Evolutionary conservation across 106 monocot species (phyloP).

Genomic region (Xerophyta viscosa): DNA sequence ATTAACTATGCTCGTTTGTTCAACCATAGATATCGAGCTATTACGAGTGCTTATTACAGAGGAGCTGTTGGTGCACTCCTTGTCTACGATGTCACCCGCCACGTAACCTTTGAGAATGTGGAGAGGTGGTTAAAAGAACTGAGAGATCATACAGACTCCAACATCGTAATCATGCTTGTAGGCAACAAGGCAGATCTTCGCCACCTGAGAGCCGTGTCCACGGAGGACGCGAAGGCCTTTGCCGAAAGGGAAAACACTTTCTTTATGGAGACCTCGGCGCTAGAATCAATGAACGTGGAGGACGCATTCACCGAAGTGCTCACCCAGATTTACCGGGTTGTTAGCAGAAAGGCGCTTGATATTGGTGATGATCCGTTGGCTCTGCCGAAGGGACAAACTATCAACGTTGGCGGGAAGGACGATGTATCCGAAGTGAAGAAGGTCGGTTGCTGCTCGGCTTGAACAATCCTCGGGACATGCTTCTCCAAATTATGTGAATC

Average conservation of each 20-base stretch:
- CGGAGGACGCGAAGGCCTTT: conserved; percentile 70
- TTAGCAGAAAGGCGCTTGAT: conserved; percentile 67
- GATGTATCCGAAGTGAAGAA: conserved; percentile 80
- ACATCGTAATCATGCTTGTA: conserved; percentile 89
- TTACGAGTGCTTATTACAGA: conserved; percentile 71
- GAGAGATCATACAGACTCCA: conserved; percentile 67
- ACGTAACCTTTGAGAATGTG: conserved; percentile 78
- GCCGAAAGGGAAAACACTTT: conserved; percentile 64
- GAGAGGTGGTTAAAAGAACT: conserved; percentile 93
- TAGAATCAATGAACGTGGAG: conserved; percentile 83
- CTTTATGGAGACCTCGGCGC: conserved; percentile 94
- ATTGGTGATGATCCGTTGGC: conserved; percentile 62
- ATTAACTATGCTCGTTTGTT: too few relatives aligned
- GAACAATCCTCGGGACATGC: too few relatives aligned
- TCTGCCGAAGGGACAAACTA: conserved; percentile 79
- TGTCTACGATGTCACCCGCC: conserved; percentile 83
- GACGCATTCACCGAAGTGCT: conserved; percentile 86
- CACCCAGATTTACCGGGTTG: conserved; percentile 67
- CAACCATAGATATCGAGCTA: conserved; percentile 74
- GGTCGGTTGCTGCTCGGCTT: conserved; percentile 68
- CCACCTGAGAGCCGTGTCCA: conserved; percentile 70
- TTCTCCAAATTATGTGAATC: too few relatives aligned
- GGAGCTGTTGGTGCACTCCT: conserved; percentile 85
- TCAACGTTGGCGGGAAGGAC: conserved; percentile 64
- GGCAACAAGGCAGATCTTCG: conserved; percentile 88